Base-by-base conservation (phyloP, 352 stramenopile genomes). In the Pythium aquatile region DNA sequence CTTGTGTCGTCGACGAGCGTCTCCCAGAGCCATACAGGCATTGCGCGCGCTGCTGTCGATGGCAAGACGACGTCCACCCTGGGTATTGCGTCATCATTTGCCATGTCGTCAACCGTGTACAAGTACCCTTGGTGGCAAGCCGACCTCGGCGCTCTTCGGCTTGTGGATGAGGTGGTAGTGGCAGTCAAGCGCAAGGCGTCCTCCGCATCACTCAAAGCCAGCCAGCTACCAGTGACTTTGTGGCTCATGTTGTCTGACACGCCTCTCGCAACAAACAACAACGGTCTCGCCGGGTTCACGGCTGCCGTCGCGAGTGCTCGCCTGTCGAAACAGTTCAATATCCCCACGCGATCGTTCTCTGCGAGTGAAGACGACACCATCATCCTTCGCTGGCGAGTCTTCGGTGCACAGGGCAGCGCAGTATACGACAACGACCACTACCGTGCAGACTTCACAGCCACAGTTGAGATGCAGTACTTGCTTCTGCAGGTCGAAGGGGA, bases 71-170 rank as follows among this genome's bases (percentile, higher is more conserved):
- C 46, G 3, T 83, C 78, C 0, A 72, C 72, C 7, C 68, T 84
- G 14, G 77, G 67, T 7, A 58, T 83, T 40, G 69, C 67, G 9
- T 76, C 78, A 13, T 81, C 61, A 16, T 90, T 81, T 42, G 75
- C 78, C 10, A 82, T 90, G 75, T 82, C 78, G 16, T 72, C 74
- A 1, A 67, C 56, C 8, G 32, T 69, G 26, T 79, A 73, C 58
- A 68, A 65, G 10, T 87, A 85, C 29, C 78, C 79, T 14, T 92
- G 83, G 83, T 92, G 83, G 83, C 61, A 89, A 32, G 66, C 80
- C 0, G 73, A 90, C 54, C 59, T 88, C 1, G 66, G 54, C 1
- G 60, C 14, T 0, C 32, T 63, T 17, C 59, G 76, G 35, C 57
- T 70, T 0, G 72, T 92, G 35, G 83, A 90, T 42, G 69, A 85